Percentiles rank a stretch among this genome's conserved stretches.
These are phyloP conservation scores for Blechomonas ayalai DNA, from an alignment of 208 protist genomes.

Conservation along the genomic window DNA sequence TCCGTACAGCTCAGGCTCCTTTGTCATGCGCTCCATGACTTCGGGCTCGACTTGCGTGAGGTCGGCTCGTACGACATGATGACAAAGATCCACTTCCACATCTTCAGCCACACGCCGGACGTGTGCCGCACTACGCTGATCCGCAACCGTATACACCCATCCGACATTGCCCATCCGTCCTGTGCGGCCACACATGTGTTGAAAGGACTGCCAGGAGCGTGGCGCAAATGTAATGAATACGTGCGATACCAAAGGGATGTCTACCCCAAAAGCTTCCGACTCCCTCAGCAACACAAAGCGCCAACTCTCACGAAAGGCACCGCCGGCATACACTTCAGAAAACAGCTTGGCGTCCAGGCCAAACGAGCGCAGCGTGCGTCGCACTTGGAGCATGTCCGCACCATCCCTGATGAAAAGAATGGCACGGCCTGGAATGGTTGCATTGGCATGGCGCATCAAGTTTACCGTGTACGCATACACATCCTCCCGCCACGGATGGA, in stretches of 20 bases:
- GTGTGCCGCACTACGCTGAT: slow-evolving; percentile 42
- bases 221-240: slow-evolving; percentile 79
- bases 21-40: slow-evolving; percentile 57
- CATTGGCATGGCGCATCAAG: slow-evolving; percentile 57
- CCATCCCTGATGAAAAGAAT: slow-evolving; percentile 55
- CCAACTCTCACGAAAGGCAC: slow-evolving; percentile 44
- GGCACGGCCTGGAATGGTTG: slow-evolving; percentile 60
- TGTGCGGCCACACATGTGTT: slow-evolving; percentile 80
- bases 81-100: slow-evolving; percentile 48
- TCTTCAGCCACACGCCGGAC: slow-evolving; percentile 56
- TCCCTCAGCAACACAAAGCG: slow-evolving; percentile 73
- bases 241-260: slow-evolving; percentile 75
- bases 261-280: slow-evolving; percentile 63
- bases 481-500: slow-evolving; percentile 34
- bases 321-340: slow-evolving; percentile 59
- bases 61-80: slow-evolving; percentile 43
- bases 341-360: slow-evolving; percentile 77
- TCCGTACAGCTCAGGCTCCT: slow-evolving; percentile 56
- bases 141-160: slow-evolving; percentile 72
- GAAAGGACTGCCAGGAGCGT: slow-evolving; percentile 47
- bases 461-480: slow-evolving; percentile 30
- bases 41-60: slow-evolving; percentile 17
- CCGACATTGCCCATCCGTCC: slow-evolving; percentile 72
- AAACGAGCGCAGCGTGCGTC: slow-evolving; percentile 37
- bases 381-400: slow-evolving; percentile 46